These are phyloP conservation scores for Beta corolliflora DNA, from an alignment of 179 eudicot genomes.

Conservation along the genomic window DNA sequence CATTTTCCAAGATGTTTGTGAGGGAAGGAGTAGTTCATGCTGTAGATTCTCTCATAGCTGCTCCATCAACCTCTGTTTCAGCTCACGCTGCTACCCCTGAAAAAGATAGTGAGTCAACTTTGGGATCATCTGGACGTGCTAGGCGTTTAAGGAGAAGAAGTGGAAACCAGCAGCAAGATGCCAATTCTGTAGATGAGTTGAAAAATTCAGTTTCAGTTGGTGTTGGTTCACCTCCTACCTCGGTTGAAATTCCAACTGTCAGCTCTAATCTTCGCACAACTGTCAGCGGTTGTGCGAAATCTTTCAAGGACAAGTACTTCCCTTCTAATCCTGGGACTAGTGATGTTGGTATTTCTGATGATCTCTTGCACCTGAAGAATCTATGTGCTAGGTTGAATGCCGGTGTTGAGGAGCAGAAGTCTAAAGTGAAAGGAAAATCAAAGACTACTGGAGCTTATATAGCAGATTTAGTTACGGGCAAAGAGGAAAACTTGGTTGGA, in stretches of 20 bases:
- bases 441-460: conserved; percentile 53
- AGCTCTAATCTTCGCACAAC: conserved; percentile 67
- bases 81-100: conserved; percentile 52
- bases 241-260: conserved; percentile 54
- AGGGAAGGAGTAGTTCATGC: conserved; percentile 99
- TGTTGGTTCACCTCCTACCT: conserved; percentile 71
- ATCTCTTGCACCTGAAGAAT: conserved; percentile 77
- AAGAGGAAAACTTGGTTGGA: conserved; percentile 74
- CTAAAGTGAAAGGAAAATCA: conserved; percentile 76
- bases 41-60: conserved; percentile 72
- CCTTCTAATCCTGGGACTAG: conserved; percentile 65
- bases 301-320: conserved; percentile 86
- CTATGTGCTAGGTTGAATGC: conserved; percentile 78
- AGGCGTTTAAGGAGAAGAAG: conserved; percentile 83
- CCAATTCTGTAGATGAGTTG: conserved; percentile 57
- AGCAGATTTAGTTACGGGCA: conserved; percentile 55
- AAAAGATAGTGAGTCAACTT: conserved; percentile 70
- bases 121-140: conserved; percentile 72
- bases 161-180: conserved; percentile 62
- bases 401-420: conserved; percentile 65
- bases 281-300: conserved; percentile 75
- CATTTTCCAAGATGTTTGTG: conserved; percentile 92
- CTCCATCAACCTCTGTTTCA: conserved; percentile 43
- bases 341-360: conserved; percentile 82
- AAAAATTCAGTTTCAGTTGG: conserved; percentile 50